Base-by-base conservation (phyloP, 2,329 filamentous ascomycete species). In the Aureobasidium sp. region DNA sequence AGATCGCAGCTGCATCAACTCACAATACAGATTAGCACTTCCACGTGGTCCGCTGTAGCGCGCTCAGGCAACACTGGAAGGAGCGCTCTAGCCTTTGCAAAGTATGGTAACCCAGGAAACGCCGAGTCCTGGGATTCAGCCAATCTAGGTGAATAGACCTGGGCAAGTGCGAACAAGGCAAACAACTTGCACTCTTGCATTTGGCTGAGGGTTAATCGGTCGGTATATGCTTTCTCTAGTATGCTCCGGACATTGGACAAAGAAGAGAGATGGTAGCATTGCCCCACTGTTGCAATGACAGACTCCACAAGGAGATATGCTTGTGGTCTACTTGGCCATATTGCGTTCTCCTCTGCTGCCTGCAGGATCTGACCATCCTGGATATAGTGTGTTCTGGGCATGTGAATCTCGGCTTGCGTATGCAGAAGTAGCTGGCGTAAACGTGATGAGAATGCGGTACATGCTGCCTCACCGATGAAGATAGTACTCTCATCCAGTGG, bases 81-180 rank as follows among this genome's bases (percentile, higher is more conserved):
- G 7, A 78, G 68, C 12, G 71, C 68, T 3, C 73, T 76, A 0
- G 78, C 77, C 2, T 73, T 69, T 0, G 73, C 72, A 66, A 78
- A 81, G 47, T 79, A 81, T 0, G 66, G 63, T 58, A 79, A 67
- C 0, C 79, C 79, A 0, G 78, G 79, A 56, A 79, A 79, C 0
- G 71, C 42, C 31, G 45, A n/a, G 67, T 12, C 68, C 66, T 11
- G 71, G 71, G 0, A 71, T 63, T 2, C 73, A 63, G 66, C 72
- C 3, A 74, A 72, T 17, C 76, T 70, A 0, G 73, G 74, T 0
- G 78, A 79, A 25, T 79, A 80, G 37, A 77, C 73, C 63, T 80
- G 77, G 0, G 78, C 78, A 9, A 81, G 71, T 0, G 78, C 78
- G 64, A 81, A 78, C 5, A 81, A 47, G 0, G 75, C 76, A 70